phyloP scores from a whole-genome alignment of 2,329 filamentous ascomycete species.

The Amauroascus niger region DNA sequence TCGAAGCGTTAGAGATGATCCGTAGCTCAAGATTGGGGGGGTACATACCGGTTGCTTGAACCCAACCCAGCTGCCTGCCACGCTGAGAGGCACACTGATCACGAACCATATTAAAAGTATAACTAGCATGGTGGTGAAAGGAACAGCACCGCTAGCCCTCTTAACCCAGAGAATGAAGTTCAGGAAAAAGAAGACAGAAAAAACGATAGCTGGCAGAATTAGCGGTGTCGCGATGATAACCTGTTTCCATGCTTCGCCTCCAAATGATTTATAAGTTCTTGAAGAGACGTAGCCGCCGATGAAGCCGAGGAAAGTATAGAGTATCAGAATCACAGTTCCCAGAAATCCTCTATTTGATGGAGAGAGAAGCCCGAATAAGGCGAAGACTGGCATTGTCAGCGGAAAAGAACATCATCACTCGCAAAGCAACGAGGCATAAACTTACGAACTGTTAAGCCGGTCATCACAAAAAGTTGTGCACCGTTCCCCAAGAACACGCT shows the following conservation, averaged over 20 bases:
- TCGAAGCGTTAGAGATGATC: slow-evolving; percentile 8
- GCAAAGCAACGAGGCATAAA: slow-evolving; percentile 7
- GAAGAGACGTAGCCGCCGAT: slow-evolving; percentile 85
- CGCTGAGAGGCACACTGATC: slow-evolving; percentile 84
- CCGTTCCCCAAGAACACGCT: slow-evolving; percentile 87
- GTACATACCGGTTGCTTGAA: slow-evolving; percentile 56
- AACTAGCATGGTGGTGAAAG: slow-evolving; percentile 93
- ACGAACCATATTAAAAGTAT: slow-evolving; percentile 92
- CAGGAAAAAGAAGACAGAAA: slow-evolving; percentile 79
- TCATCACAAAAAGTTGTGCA: slow-evolving; percentile 95
- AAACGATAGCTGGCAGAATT: slow-evolving; percentile 77
- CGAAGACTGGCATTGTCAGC: slow-evolving; percentile 50
- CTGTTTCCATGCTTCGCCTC: slow-evolving; percentile 86
- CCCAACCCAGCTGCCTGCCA: slow-evolving; percentile 84
- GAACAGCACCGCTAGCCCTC: slow-evolving; percentile 82
- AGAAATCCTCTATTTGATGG: slow-evolving; percentile 91
- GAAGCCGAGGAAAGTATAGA: slow-evolving; percentile 88
- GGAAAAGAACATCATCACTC: background rate
- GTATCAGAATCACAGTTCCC: slow-evolving; percentile 81
- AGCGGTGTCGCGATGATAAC: slow-evolving; percentile 84
- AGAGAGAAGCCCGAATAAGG: slow-evolving; percentile 85
- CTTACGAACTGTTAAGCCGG: slow-evolving; percentile 71
- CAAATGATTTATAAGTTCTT: slow-evolving; percentile 87
- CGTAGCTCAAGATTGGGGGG: background rate
- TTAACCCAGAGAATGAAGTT: slow-evolving; percentile 96